Evolutionary conservation across 2,329 filamentous ascomycete species (phyloP).

Genomic region (Neofusicoccum sp.): DNA sequence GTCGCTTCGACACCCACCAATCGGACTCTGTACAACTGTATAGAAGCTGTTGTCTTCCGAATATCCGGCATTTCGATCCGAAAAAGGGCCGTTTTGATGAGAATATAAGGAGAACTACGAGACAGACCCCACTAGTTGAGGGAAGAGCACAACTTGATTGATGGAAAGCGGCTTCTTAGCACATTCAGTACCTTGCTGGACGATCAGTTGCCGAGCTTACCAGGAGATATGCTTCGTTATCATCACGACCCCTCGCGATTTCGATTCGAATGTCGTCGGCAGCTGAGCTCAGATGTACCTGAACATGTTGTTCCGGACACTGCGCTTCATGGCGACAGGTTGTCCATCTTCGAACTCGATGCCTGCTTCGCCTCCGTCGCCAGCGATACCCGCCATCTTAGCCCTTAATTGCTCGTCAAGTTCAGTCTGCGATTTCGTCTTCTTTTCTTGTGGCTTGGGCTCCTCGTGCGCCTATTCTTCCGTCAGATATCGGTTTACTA

Average conservation of each 20-base stretch:
- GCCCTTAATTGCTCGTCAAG: conserved; percentile 67
- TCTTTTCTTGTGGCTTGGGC: not conserved
- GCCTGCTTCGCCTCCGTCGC: conserved; percentile 71
- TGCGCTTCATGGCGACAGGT: conserved; percentile 71
- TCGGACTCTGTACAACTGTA: not conserved
- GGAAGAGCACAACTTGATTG: no score
- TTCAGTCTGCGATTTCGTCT: conserved; percentile 49
- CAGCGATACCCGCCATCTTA: conserved; percentile 67
- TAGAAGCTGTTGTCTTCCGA: not conserved
- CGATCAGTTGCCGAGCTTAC: no score
- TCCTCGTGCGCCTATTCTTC: not conserved
- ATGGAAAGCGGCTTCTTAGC: no score
- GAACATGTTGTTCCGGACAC: conserved; percentile 79
- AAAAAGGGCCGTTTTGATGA: not conserved
- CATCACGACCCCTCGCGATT: no score
- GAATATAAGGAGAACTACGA: no score
- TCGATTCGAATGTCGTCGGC: no score
- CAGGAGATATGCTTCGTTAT: no score
- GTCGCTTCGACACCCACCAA: not conserved
- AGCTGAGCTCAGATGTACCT: conserved; percentile 58
- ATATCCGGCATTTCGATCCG: not conserved
- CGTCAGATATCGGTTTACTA: not conserved
- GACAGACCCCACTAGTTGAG: no score
- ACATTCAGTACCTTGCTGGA: no score
- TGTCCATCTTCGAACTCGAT: conserved; percentile 76